Evolutionary conservation across 768 basidiomycete genomes (phyloP), one percentile per base, ranked within the genome.

Genomic region (Suillus weaverae): DNA sequence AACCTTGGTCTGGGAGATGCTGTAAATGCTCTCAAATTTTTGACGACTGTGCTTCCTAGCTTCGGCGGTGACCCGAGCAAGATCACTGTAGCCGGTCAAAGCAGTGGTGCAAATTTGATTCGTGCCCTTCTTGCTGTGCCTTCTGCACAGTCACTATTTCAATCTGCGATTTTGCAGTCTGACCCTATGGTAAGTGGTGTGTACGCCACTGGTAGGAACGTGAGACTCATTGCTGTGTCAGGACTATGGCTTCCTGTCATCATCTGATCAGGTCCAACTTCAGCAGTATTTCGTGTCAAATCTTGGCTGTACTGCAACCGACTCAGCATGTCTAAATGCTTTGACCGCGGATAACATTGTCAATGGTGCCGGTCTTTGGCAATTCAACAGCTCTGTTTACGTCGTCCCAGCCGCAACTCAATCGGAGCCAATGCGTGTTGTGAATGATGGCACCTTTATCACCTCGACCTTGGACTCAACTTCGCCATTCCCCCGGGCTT

Each of bases 11-110:
- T 92, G 51, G 82, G 84, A 70, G 91, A 92, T 71, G 75, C 89
- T 56, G 83, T 92, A 67, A 84, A 84, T 46, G 88, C 88, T 0
- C 76, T 94, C 62, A 74, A 80, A 35, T 92, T 91, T 76, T 74
- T 92, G 71, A 80, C 84, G 63, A 79, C 76, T 33, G 81, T 87
- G 22, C 72, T 86, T 11, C 81, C 86, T 46, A 81, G 83, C 55
- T 89, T 94, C 68, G 90, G 90, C 14, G 92, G 91, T n/a, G 81
- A 82, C 66, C 57, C 81, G 7, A 80, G 80, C 9, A 86, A 86
- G 71, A 84, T 95, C 67, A 92, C 90, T 0, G 63, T 95, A 20
- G 91, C 91, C 46, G 94, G 93, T 8, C 93, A 95, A 77, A 92
- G 91, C 74, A 85, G 86, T 57, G 94, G 94, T 55, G 94, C 89